Evolutionary conservation across 331 rosid species (phyloP).

Genomic region (Cydonia oblonga): DNA sequence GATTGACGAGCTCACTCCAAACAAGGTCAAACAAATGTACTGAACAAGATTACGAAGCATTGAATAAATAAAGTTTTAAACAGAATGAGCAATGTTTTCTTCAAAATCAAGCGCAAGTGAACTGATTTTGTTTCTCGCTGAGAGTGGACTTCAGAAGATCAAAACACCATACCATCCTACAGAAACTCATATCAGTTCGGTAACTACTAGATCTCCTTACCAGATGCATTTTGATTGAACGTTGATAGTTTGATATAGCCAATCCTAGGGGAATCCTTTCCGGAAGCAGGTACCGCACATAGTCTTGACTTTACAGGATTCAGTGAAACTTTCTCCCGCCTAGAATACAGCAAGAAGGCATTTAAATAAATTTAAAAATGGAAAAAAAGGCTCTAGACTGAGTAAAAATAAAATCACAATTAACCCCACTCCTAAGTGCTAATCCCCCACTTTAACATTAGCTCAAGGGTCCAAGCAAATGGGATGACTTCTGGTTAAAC

Average conservation of each 20-base stretch:
- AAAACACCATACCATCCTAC: background rate
- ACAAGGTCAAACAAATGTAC: background rate
- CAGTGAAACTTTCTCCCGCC: constrained; percentile 82
- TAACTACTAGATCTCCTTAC: constrained; percentile 30
- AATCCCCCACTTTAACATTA: background rate
- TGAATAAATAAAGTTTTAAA: background rate
- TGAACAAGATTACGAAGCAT: background rate
- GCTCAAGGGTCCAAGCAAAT: background rate
- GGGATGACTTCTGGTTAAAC: background rate
- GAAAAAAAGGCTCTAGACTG: background rate
- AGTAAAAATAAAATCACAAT: background rate
- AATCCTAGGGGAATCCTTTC: constrained; percentile 50
- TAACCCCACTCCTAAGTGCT: background rate
- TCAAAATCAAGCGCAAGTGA: background rate
- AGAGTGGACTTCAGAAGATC: background rate
- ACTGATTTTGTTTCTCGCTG: background rate
- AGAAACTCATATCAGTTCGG: background rate
- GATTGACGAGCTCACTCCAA: background rate
- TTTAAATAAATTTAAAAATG: background rate
- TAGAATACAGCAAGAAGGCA: constrained; percentile 23
- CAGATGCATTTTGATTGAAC: constrained; percentile 80
- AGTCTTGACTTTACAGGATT: constrained; percentile 89
- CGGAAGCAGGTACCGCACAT: constrained; percentile 61
- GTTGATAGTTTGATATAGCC: constrained; percentile 86
- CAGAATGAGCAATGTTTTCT: background rate